Evolutionary conservation across 2,329 filamentous ascomycete species (phyloP).

Genomic region (Cephalotrichum gorgonifer): DNA sequence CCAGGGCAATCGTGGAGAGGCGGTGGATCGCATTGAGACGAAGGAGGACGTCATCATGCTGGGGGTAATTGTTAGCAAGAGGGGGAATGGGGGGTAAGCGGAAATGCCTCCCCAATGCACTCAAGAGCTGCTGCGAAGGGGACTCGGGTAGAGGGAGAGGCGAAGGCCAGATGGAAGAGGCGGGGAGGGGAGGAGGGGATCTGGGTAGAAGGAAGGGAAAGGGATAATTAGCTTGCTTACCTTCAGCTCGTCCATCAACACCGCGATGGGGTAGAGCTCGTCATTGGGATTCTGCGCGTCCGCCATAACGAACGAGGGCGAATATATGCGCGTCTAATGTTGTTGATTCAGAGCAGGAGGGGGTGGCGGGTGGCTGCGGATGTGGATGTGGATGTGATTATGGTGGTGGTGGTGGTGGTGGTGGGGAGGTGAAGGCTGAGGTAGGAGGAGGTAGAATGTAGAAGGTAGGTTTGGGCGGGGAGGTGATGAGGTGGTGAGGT

Average conservation of each 20-base stretch:
- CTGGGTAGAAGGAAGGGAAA: slow-evolving; percentile 1
- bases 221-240: slow-evolving; percentile 34
- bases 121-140: not conserved
- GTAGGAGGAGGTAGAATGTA: slow-evolving; percentile 4
- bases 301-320: slow-evolving; percentile 58
- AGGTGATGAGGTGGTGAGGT: slow-evolving; percentile 8
- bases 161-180: slow-evolving; percentile 8
- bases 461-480: slow-evolving; percentile 5
- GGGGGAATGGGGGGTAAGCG: no score
- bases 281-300: slow-evolving; percentile 85
- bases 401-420: no score
- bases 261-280: slow-evolving; percentile 99
- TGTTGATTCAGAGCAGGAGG: slow-evolving; percentile 4
- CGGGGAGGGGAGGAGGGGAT: slow-evolving; percentile 5
- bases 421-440: slow-evolving; percentile 6
- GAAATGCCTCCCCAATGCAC: not conserved
- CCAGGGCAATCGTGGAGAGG: slow-evolving; percentile 94
- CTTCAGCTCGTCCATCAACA: slow-evolving; percentile 99
- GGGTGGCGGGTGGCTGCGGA: not conserved
- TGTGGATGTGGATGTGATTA: no score
- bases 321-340: slow-evolving; percentile 18
- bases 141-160: slow-evolving; percentile 10
- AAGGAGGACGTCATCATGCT: slow-evolving; percentile 98
- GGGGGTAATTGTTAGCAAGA: slow-evolving; percentile 7
- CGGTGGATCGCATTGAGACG: slow-evolving; percentile 97